A percentile compares a stretch with the other conserved stretches of the same genome.
These are phyloP conservation scores for Sporothrix sp. DNA, from an alignment of 2,329 filamentous ascomycete species.

Conservation along the genomic window DNA sequence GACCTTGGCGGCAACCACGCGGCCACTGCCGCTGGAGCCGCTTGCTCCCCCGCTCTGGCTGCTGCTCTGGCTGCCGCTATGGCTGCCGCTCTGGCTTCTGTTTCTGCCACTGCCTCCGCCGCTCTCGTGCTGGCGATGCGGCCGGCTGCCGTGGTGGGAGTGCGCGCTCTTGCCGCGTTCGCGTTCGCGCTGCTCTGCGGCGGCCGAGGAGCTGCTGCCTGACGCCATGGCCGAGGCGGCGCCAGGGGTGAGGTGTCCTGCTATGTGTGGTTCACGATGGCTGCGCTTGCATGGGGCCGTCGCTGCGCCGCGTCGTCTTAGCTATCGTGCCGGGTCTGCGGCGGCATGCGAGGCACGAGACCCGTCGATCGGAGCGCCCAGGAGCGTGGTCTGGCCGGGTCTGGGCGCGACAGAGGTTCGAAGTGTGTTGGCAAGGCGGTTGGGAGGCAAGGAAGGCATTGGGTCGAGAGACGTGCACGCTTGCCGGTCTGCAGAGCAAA, in stretches of 20 bases:
- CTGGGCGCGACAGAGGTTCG: background rate
- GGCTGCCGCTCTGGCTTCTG: background rate
- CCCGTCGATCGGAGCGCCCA: background rate
- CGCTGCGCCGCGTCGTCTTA: background rate
- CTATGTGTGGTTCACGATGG: no score
- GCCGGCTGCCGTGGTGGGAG: conserved; percentile 6
- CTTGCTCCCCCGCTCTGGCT: background rate
- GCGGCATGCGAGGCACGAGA: background rate
- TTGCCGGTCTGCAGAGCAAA: background rate
- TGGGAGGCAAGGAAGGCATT: background rate
- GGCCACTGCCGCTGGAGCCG: conserved; percentile 6
- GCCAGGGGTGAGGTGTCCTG: background rate
- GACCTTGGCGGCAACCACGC: conserved; percentile 15
- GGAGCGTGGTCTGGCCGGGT: background rate
- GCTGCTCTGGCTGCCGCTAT: background rate
- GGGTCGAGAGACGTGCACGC: background rate
- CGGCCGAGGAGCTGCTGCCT: conserved; percentile 11
- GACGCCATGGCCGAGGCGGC: conserved; percentile 14
- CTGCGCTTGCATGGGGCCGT: background rate
- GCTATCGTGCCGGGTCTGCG: background rate
- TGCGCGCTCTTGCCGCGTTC: conserved; percentile 1
- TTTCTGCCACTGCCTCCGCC: background rate
- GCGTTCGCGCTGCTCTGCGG: conserved; percentile 9
- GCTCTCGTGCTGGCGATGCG: background rate
- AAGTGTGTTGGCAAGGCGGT: background rate